Evolutionary conservation across 2,329 filamentous ascomycete genomes (phyloP), one percentile per base, ranked within the genome.

Genomic region (Aspergillus luchuensis): DNA sequence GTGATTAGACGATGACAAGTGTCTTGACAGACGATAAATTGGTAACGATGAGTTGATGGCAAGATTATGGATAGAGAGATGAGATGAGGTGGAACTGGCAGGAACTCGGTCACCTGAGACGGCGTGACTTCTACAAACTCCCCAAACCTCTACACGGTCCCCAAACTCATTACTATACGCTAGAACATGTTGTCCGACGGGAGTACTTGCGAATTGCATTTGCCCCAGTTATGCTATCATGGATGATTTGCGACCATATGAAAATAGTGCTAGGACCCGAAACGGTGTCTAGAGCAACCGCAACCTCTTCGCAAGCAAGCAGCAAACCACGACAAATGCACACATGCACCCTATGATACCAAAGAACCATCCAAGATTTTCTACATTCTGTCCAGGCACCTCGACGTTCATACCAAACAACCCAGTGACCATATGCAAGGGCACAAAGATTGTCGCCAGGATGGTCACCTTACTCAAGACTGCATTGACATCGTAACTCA

Each of bases 401-500:
- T 68, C 62, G 11, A 82, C 79, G 61, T 82, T 82, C 80, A 82
- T 82, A 17, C 80, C 80, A 64, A 80, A 82, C 52, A 82, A 69
- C 58, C 79, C 80, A 47, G 91, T 95, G 60, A 98, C 86, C 66
- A 98, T 81, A 74, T 98, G 97, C 63, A 98, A 85, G 1, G 95
- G 95, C 61, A 98, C 93, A 17, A 99, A 86, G 66, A 98, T 90
- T 4, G 93, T 96, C 1, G 92, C 95, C 63, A 98, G 81, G 56
- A 98, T 86, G 0, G 95, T 98, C 69, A 99, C 94, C 81, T 97
- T 97, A 79, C 91, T 92, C 15, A 99, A 85, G 2, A 92, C 89
- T 59, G 89, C 85, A 78, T 97, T 98, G 48, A 92, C 91, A 63
- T 87, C 84, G 59, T 92, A 95, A 48, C 93, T 92, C 76, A 96